Evolutionary conservation across 1,284 basidiomycete species (phyloP).

Genomic region (Fomitiporia mediterranea): DNA sequence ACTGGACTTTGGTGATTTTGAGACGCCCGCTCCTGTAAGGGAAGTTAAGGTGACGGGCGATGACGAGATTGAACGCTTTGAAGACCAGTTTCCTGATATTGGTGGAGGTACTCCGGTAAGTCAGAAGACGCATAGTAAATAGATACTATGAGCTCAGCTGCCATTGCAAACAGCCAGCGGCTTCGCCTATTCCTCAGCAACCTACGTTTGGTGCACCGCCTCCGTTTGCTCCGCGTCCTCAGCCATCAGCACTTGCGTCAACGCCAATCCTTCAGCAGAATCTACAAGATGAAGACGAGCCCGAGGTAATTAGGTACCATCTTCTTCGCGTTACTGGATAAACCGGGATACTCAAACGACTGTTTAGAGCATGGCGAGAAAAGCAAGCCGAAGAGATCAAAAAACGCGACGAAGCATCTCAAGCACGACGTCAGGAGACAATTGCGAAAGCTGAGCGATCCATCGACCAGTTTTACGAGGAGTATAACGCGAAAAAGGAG

Average conservation of each 20-base stretch:
- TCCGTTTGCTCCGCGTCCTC: constrained; percentile 69
- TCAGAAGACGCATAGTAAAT: too few relatives aligned
- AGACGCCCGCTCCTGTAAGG: constrained; percentile 34
- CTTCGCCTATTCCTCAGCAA: constrained; percentile 29
- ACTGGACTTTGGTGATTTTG: constrained; percentile 60
- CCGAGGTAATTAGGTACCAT: constrained; percentile 80
- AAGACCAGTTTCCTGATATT: constrained; percentile 88
- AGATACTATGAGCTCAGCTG: too few relatives aligned
- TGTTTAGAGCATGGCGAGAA: constrained; percentile 80
- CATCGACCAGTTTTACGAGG: constrained; percentile 96
- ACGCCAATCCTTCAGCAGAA: constrained; percentile 70
- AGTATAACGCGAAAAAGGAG: constrained; percentile 91
- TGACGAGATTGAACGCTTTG: constrained; percentile 87
- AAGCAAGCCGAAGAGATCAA: constrained; percentile 85
- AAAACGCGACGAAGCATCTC: constrained; percentile 72
- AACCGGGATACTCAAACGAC: constrained; percentile 5
- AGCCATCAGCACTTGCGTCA: constrained; percentile 59
- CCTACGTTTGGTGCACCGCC: constrained; percentile 47
- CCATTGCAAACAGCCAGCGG: constrained; percentile 19
- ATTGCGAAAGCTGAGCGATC: constrained; percentile 86
- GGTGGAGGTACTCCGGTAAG: constrained; percentile 46
- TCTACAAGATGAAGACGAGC: constrained; percentile 72
- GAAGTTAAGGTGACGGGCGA: constrained; percentile 81
- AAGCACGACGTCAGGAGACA: constrained; percentile 79
- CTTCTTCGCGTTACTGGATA: not conserved